These are phyloP conservation scores for Pseudocercospora eumusae DNA, from an alignment of 2,329 filamentous ascomycete genomes.

Conservation along the genomic window DNA sequence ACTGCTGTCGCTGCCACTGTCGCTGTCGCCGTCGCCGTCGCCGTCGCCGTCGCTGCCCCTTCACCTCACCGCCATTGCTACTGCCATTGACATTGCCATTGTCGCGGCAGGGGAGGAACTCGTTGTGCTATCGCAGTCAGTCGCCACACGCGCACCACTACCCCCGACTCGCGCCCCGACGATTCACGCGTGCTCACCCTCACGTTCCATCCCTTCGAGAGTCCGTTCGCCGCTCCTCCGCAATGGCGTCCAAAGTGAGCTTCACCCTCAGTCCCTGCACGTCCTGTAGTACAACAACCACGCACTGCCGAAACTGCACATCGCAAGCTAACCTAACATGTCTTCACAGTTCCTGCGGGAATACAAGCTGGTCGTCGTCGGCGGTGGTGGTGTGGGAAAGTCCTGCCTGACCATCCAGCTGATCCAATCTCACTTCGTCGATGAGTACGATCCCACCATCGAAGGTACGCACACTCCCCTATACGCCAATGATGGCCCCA, in stretches of 20 bases:
- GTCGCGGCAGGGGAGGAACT: background rate
- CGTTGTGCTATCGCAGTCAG: background rate
- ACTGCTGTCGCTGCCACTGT: background rate
- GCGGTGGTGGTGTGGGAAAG: slow-evolving; percentile 97
- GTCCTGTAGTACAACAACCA: slow-evolving; percentile 18
- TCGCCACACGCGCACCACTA: background rate
- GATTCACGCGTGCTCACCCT: background rate
- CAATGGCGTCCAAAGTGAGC: slow-evolving; percentile 41
- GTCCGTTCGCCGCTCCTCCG: slow-evolving; percentile 14
- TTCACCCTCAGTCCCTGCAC: slow-evolving; percentile 14
- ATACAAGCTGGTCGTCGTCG: slow-evolving; percentile 78
- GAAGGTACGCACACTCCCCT: slow-evolving; percentile 69
- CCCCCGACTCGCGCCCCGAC: slow-evolving; percentile 4
- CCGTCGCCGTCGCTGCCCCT: background rate
- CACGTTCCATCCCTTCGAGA: slow-evolving; percentile 10
- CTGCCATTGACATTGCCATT: background rate
- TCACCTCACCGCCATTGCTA: background rate
- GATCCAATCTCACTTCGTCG: slow-evolving; percentile 86
- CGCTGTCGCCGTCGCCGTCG: background rate
- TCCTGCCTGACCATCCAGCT: slow-evolving; percentile 96
- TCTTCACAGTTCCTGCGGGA: slow-evolving; percentile 53
- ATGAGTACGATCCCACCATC: slow-evolving; percentile 99
- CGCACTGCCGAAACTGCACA: slow-evolving; percentile 9
- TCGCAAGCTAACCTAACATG: slow-evolving; percentile 20
- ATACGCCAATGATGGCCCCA: background rate